A percentile compares a stretch with the other conserved stretches of the same genome.
phyloP scores from a whole-genome alignment of 805 yeast genomes.

The Wickerhamia fluorescens region DNA sequence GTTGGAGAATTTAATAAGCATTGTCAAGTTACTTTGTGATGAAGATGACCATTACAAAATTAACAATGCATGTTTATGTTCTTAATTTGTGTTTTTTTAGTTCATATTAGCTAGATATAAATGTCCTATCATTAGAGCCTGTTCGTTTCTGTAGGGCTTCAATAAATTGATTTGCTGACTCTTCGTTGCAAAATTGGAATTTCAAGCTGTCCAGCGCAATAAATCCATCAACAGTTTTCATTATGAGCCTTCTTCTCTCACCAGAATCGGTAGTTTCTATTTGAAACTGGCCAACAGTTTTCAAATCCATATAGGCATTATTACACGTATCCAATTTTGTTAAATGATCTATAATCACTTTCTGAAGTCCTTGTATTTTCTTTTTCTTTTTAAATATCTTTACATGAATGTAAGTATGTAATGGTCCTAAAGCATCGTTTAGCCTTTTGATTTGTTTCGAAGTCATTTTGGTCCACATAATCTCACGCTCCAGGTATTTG shows the following conservation, averaged over 20 bases:
- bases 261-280: neutral
- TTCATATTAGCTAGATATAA: slow-evolving; percentile 3
- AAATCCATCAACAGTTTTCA: slow-evolving; percentile 40
- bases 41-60: slow-evolving; percentile 13
- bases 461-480: slow-evolving; percentile 41
- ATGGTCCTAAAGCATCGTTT: slow-evolving; percentile 48
- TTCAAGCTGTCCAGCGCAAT: slow-evolving; percentile 35
- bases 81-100: slow-evolving; percentile 1
- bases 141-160: slow-evolving; percentile 40
- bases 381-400: slow-evolving; percentile 26
- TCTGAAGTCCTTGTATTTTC: slow-evolving; percentile 21
- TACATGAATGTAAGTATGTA: slow-evolving; percentile 39
- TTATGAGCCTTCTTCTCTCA: slow-evolving; percentile 11
- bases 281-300: slow-evolving; percentile 1
- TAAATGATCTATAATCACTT: slow-evolving; percentile 45
- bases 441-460: slow-evolving; percentile 35
- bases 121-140: slow-evolving; percentile 22
- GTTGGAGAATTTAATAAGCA: slow-evolving; percentile 72
- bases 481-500: slow-evolving; percentile 29
- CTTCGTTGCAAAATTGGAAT: slow-evolving; percentile 48
- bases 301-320: slow-evolving; percentile 1
- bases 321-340: no score
- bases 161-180: slow-evolving; percentile 39
- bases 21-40: slow-evolving; percentile 42
- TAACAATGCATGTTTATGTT: slow-evolving; percentile 2